Percentiles rank a stretch among this genome's conserved stretches.
Evolutionary conservation across 495 filamentous ascomycete species (phyloP).

Genomic region (Annulohypoxylon maeteangense): DNA sequence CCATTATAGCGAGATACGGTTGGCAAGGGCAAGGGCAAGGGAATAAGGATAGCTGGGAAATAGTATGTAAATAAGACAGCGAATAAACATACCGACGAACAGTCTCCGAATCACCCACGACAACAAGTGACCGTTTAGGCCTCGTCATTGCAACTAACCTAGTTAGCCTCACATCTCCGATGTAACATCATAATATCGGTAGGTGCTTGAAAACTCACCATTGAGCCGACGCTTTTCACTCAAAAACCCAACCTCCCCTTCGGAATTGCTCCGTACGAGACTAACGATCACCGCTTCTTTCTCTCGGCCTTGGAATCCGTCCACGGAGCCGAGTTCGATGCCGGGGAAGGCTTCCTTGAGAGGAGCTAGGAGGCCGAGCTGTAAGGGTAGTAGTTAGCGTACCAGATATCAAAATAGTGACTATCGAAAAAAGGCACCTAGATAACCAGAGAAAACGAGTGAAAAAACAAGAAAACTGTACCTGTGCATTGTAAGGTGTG

Average conservation of each 20-base stretch:
- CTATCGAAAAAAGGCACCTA: neutral
- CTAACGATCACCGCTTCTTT: conserved; percentile 95
- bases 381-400: conserved; percentile 21
- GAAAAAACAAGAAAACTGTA: conserved; percentile 46
- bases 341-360: conserved; percentile 83
- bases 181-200: neutral
- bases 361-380: conserved; percentile 78
- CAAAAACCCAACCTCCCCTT: conserved; percentile 91
- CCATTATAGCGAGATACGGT: conserved; percentile 2
- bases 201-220: conserved; percentile 62
- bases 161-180: conserved; percentile 2
- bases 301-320: conserved; percentile 96
- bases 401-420: neutral
- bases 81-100: conserved; percentile 73
- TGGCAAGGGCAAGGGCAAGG: neutral
- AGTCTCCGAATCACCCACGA: conserved; percentile 94
- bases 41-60: conserved; percentile 9
- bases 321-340: conserved; percentile 92
- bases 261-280: conserved; percentile 87
- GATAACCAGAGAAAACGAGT: conserved; percentile 21
- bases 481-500: conserved; percentile 96
- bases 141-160: conserved; percentile 90
- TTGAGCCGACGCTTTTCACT: conserved; percentile 93
- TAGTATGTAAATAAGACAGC: conserved; percentile 15
- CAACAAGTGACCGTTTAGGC: conserved; percentile 86